Evolutionary conservation across 805 yeast species (phyloP), one percentile per base, ranked within the genome.

Genomic region (Ogataea polymorpha): DNA sequence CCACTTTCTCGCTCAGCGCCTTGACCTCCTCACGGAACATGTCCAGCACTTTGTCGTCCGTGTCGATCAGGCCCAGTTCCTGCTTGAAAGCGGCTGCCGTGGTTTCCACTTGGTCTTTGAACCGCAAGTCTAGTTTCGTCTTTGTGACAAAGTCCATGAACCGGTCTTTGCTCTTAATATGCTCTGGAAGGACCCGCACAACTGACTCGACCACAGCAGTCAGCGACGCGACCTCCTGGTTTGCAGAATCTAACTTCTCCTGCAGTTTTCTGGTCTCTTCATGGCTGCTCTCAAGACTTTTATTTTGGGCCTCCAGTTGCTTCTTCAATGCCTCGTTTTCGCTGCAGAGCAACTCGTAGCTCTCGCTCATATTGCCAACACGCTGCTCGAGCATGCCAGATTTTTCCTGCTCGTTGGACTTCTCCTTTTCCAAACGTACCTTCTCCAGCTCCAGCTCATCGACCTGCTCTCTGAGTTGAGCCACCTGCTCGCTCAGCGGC

Each of bases 11-110:
- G 34, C 50, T 49, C 29, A 63, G 44, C 8, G 30, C 23, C 33
- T 47, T 50, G 3, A 63, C 58, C 41, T 63, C 67, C n/a, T 50
- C 48, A 29, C 64, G 51, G 31, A 56, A 54, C 23, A 61, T 17
- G 11, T 53, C 52, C 30, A 59, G 48, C 26, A 62, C 30, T 15
- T 61, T 56, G 23, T 58, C 59, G 37, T 58, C 55, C 2, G 61
- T 46, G 14, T 42, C 37, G 20, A 56, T 49, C 20, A 48, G 46
- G 3, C 54, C 55, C 12, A 25, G 36, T 13, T 26, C 20, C 11
- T 20, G 14, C 13, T 15, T 18, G 31, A 27, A 41, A 11, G 23
- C 28, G 15, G 37, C 15, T 5, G 40, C 23, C 5, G 46, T 43
- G 9, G 20, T 25, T 7, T 32, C 38, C 4, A 34, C 15, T 14